Base-by-base conservation (phyloP, 768 basidiomycete genomes). In the Xerocomus spinulosus region DNA sequence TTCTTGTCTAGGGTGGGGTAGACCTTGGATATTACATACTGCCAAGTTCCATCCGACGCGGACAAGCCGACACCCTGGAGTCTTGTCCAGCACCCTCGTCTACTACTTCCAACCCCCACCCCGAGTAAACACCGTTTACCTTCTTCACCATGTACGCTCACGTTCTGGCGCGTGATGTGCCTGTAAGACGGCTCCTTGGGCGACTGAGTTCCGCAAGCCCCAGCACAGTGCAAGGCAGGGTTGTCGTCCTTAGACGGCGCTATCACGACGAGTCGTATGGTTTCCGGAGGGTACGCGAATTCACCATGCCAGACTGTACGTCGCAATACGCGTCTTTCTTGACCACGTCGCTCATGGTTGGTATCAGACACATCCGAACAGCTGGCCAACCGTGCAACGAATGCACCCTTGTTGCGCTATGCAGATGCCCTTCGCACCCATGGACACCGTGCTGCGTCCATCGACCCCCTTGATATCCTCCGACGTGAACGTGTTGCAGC, bases 391-490 rank as follows among this genome's bases (percentile, higher is more conserved):
- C 78, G 92, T 9, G 74, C 74, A 13, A 61, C 63, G 3, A 92
- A 94, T 56, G 90, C 91, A 0, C 72, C 88, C 3, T 71, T 96
- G 15, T 70, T 94, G 36, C 85, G 93, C 28, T 94, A 92, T 61
- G 88, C 92, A 10, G 93, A 95, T 62, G 85, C 87, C 2, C 77
- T 95, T 56, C 79, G 92, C n/a, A 83, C 75, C 0, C 87, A 92
- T 54, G 87, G 86, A 0, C 91, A 92, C 59, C 80, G 89, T 25
- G 89, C 90, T 3, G 90, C 91, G 0, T 75, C 78, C 35, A 87
- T 95, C 34, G 92, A 96, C 61, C 92, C 93, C 0, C 70, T 95
- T 29, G 91, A 92, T 65, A 69, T 95, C 43, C 84, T 95, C 25
- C 83, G 88, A 45, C 81, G 92, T 14, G 90, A 92, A 57, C 82